Percentiles rank a stretch among this genome's conserved stretches.
Conservation (phyloP, 768 basidiomycete species). For the Boletus insuetus region DNA sequence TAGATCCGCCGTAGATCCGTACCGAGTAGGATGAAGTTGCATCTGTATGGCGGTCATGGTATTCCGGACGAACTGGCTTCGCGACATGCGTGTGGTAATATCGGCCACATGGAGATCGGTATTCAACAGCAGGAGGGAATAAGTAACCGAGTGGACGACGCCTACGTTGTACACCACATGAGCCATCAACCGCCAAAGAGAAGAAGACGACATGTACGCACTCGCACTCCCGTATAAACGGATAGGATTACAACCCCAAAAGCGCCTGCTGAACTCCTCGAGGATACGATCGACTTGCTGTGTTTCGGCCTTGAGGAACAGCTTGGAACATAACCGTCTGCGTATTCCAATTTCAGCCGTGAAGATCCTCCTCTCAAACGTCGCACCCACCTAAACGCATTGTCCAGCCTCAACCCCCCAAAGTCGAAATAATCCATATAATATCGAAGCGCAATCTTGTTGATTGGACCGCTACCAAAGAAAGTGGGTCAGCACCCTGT, state of each 20-base stretch:
- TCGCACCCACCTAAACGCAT: constrained; percentile 74
- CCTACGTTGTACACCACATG: constrained; percentile 41
- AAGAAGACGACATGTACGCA: constrained; percentile 37
- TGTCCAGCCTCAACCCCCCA: constrained; percentile 72
- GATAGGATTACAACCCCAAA: constrained; percentile 86
- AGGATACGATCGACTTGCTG: constrained; percentile 98
- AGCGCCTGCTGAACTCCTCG: constrained; percentile 85
- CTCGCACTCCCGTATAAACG: constrained; percentile 82
- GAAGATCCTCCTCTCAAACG: neutral
- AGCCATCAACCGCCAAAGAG: neutral
- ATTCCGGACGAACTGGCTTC: constrained; percentile 87
- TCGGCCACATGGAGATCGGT: constrained; percentile 98
- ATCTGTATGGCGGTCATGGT: constrained; percentile 84
- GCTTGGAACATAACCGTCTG: constrained; percentile 85
- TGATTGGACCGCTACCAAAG: constrained; percentile 61
- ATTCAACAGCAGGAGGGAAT: constrained; percentile 90
- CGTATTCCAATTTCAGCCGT: neutral
- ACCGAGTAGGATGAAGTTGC: constrained; percentile 59
- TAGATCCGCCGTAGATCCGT: constrained; percentile 59
- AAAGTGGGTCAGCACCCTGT: neutral
- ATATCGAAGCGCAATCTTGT: constrained; percentile 67
- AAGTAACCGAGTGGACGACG: constrained; percentile 92
- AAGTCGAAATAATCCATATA: constrained; percentile 94
- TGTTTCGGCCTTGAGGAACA: constrained; percentile 93
- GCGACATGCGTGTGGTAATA: constrained; percentile 84